These are phyloP conservation scores for Ramicandelaber brevisporus DNA, from an alignment of 192 early-diverging fungal genomes.

Conservation along the genomic window DNA sequence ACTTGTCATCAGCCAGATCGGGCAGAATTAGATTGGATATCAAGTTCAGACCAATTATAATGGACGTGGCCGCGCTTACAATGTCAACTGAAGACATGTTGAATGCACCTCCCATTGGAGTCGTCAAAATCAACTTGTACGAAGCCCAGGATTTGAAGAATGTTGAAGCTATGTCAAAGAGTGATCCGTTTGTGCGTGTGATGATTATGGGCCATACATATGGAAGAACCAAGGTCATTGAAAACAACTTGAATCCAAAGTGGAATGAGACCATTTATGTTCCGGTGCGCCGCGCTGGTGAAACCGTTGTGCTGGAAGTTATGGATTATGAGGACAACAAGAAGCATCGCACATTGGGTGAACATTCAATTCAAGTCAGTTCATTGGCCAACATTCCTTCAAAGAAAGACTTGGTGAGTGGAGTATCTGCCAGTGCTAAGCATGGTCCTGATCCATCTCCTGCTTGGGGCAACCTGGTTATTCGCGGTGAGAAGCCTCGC, in stretches of 20 bases:
- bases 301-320: conserved; percentile 47
- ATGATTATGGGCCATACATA: conserved; percentile 29
- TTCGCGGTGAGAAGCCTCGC: conserved; percentile 26
- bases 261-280: conserved; percentile 83
- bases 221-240: conserved; percentile 52
- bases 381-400: conserved; percentile 17
- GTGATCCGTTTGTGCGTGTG: conserved; percentile 76
- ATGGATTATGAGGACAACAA: conserved; percentile 73
- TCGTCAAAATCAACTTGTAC: conserved; percentile 49
- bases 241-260: conserved; percentile 59
- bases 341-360: conserved; percentile 70
- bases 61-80: conserved; percentile 27
- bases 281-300: conserved; percentile 47
- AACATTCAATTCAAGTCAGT: conserved; percentile 27
- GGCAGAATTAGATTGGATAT: conserved; percentile 33
- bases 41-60: conserved; percentile 60
- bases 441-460: conserved; percentile 15
- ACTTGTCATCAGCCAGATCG: too few relatives aligned
- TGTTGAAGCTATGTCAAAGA: conserved; percentile 61
- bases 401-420: conserved; percentile 9
- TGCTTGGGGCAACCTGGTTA: conserved; percentile 26
- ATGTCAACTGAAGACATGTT: conserved; percentile 15
- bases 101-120: conserved; percentile 38
- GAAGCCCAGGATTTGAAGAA: conserved; percentile 57
- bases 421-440: conserved; percentile 13